phyloP scores from a whole-genome alignment of 208 protist species.

The Cochliopodium minus region DNA sequence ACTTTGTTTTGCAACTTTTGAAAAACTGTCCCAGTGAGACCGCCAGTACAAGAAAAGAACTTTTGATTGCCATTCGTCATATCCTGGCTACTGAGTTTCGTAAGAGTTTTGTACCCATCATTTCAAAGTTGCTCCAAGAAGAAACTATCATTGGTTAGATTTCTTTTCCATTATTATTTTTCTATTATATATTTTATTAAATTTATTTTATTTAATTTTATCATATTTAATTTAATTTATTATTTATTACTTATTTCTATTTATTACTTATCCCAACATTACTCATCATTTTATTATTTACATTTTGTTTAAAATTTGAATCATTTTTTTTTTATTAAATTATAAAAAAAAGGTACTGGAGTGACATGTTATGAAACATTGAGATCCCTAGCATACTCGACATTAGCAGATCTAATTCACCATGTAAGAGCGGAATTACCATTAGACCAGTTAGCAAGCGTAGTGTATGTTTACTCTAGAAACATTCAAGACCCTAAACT shows the following conservation, averaged over 20 bases:
- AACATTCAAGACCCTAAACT: constrained; percentile 1
- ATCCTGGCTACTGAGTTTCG: constrained; percentile 3
- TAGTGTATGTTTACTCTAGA: background rate
- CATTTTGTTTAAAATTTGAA: too few relatives aligned
- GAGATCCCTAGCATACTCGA: constrained; percentile 6
- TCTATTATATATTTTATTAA: too few relatives aligned
- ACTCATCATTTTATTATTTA: too few relatives aligned
- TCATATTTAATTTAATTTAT: too few relatives aligned
- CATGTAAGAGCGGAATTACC: background rate
- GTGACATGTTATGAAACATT: constrained; percentile 8
- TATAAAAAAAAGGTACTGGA: too few relatives aligned
- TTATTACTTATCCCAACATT: too few relatives aligned
- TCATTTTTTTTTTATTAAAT: too few relatives aligned
- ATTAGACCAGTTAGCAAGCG: background rate
- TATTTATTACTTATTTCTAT: too few relatives aligned
- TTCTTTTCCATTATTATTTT: too few relatives aligned
- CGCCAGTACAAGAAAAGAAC: background rate
- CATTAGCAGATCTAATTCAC: constrained; percentile 7
- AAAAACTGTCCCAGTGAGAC: constrained; percentile 4
- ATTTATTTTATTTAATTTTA: too few relatives aligned
- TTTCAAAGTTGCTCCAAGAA: constrained; percentile 6
- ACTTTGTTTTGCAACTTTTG: background rate
- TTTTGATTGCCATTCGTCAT: constrained; percentile 7
- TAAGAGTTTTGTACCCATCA: background rate
- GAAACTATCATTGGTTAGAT: background rate